Conservation (phyloP, 345 rosid genomes). For the Murraya paniculata region DNA sequence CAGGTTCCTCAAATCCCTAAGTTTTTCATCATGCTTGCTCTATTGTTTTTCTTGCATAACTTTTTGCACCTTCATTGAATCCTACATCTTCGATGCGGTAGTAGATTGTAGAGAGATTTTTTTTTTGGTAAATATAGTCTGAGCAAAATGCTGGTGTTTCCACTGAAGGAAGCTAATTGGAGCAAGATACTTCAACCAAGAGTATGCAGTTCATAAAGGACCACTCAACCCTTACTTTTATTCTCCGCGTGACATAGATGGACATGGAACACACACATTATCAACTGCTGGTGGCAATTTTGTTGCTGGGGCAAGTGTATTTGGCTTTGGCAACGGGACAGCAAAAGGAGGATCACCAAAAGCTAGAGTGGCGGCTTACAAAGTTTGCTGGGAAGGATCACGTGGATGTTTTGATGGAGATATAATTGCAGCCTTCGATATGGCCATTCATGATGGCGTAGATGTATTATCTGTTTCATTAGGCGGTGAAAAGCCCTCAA, state of each 20-base stretch:
- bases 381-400: conserved; percentile 50
- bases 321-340: conserved; percentile 55
- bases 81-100: no score
- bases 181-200: conserved; percentile 54
- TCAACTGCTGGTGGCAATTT: conserved; percentile 81
- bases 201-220: conserved; percentile 44
- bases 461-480: conserved; percentile 75
- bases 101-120: no score
- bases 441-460: conserved; percentile 77
- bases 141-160: background rate
- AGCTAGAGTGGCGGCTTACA: conserved; percentile 85
- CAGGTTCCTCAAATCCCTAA: conserved; percentile 34
- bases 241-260: conserved; percentile 68
- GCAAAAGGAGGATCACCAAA: conserved; percentile 87
- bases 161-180: conserved; percentile 70
- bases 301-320: conserved; percentile 47
- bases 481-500: conserved; percentile 37
- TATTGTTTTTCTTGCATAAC: no score
- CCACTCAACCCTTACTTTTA: conserved; percentile 44
- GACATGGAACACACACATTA: conserved; percentile 89
- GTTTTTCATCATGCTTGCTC: background rate
- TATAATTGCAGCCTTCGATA: conserved; percentile 65
- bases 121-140: no score
- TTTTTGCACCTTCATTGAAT: no score
- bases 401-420: conserved; percentile 66